Conservation (phyloP, 768 basidiomycete genomes). For the Coprinopsis strossmayeri region DNA sequence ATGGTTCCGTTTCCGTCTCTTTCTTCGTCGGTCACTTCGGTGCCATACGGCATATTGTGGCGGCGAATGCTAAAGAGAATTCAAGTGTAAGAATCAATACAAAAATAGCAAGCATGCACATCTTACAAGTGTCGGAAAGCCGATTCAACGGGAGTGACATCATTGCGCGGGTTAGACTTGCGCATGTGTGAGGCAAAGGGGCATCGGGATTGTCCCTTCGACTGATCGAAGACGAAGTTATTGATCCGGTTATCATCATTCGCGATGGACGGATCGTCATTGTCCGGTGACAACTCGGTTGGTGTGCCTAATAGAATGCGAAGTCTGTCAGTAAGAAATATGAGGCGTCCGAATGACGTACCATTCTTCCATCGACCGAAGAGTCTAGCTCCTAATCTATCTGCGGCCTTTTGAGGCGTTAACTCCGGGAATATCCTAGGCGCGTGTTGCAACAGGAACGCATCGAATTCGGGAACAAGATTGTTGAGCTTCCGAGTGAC, state of each 20-base stretch:
- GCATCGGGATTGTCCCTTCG: constrained; percentile 10
- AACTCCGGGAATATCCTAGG: constrained; percentile 30
- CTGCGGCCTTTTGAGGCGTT: constrained; percentile 32
- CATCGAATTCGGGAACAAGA: constrained; percentile 43
- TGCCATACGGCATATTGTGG: constrained; percentile 45
- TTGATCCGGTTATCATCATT: constrained; percentile 20
- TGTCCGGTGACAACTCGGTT: constrained; percentile 14
- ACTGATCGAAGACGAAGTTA: constrained; percentile 19
- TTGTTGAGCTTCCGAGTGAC: constrained; percentile 47
- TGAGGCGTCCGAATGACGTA: no score
- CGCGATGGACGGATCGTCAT: constrained; percentile 31
- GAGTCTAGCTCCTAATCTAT: constrained; percentile 46
- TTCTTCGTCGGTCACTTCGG: constrained; percentile 39
- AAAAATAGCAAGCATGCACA: not conserved
- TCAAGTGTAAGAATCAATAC: not conserved
- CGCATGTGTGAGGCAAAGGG: constrained; percentile 16
- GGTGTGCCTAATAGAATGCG: constrained; percentile 16
- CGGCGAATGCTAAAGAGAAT: constrained; percentile 28
- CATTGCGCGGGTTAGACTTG: constrained; percentile 15
- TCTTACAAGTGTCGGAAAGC: constrained; percentile 9
- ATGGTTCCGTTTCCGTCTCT: constrained; percentile 27
- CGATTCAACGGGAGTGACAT: constrained; percentile 10
- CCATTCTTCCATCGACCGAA: constrained; percentile 53
- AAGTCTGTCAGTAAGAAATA: no score
- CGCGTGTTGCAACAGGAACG: constrained; percentile 27